phyloP scores from a whole-genome alignment of 208 protist species.

The Sergeia podlipaevii region DNA sequence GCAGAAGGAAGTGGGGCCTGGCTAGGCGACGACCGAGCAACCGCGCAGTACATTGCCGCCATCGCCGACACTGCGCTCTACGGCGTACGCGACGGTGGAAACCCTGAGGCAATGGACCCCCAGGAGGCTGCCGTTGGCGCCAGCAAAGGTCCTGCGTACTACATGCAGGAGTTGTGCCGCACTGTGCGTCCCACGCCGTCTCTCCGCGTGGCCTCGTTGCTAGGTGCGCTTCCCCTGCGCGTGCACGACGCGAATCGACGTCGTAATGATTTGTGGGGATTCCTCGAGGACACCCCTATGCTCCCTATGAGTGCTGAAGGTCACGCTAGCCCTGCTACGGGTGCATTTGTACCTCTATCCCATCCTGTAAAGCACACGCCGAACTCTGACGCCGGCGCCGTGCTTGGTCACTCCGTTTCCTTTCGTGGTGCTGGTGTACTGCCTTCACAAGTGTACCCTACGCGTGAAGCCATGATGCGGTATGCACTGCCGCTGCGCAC shows the following conservation, averaged over 20 bases:
- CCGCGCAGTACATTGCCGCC: conserved; percentile 72
- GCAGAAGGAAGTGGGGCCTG: conserved; percentile 26
- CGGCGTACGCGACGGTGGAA: conserved; percentile 53
- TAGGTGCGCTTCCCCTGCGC: conserved; percentile 54
- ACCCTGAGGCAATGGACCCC: background rate
- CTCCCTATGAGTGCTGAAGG: conserved; percentile 10
- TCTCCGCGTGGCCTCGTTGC: conserved; percentile 53
- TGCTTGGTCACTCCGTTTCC: conserved; percentile 67
- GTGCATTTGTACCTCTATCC: conserved; percentile 51
- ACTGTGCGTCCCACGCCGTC: conserved; percentile 52
- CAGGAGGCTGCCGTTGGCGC: background rate
- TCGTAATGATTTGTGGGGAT: conserved; percentile 50
- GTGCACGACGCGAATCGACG: conserved; percentile 9
- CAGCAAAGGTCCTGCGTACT: conserved; percentile 43
- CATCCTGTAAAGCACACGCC: conserved; percentile 38
- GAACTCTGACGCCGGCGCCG: conserved; percentile 32
- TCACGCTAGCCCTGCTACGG: background rate
- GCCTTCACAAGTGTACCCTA: conserved; percentile 37
- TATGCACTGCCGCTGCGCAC: conserved; percentile 69
- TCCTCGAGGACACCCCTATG: conserved; percentile 47
- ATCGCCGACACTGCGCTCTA: conserved; percentile 69
- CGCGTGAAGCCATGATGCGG: conserved; percentile 72
- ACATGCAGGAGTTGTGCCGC: conserved; percentile 64
- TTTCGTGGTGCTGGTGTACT: conserved; percentile 63
- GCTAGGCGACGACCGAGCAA: conserved; percentile 67